phyloP scores from a whole-genome alignment of 331 rosid genomes.

The Rhamnella rubrinervis region DNA sequence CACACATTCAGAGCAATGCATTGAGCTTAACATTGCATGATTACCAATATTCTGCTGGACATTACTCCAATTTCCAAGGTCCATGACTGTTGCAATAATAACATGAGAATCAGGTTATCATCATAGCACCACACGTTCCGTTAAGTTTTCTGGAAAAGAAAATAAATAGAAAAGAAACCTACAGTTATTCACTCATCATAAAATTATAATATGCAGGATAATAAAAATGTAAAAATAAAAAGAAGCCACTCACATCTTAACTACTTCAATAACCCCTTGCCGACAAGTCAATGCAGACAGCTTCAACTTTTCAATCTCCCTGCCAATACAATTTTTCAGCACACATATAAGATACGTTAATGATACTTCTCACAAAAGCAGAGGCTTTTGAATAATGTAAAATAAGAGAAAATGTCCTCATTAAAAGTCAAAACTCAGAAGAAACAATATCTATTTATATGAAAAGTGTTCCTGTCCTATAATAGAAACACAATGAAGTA shows the following conservation, averaged over 20 bases:
- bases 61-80: too few relatives aligned
- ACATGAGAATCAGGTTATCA: too few relatives aligned
- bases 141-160: too few relatives aligned
- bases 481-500: not conserved
- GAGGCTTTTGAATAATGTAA: not conserved
- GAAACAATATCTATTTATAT: too few relatives aligned
- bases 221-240: slow-evolving; percentile 4
- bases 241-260: slow-evolving; percentile 77
- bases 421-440: too few relatives aligned
- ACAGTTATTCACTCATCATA: not conserved
- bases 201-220: not conserved
- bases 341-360: slow-evolving; percentile 1
- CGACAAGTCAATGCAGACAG: slow-evolving; percentile 89
- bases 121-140: too few relatives aligned
- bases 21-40: too few relatives aligned
- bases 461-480: not conserved
- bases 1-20: too few relatives aligned
- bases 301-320: slow-evolving; percentile 91
- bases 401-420: not conserved
- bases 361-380: slow-evolving; percentile 3
- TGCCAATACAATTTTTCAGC: slow-evolving; percentile 34
- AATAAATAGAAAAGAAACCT: not conserved
- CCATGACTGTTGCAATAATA: too few relatives aligned
- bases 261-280: slow-evolving; percentile 91
- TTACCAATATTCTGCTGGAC: too few relatives aligned